These are phyloP conservation scores for Bretschneidera sinensis DNA, from an alignment of 345 rosid species.

Conservation along the genomic window DNA sequence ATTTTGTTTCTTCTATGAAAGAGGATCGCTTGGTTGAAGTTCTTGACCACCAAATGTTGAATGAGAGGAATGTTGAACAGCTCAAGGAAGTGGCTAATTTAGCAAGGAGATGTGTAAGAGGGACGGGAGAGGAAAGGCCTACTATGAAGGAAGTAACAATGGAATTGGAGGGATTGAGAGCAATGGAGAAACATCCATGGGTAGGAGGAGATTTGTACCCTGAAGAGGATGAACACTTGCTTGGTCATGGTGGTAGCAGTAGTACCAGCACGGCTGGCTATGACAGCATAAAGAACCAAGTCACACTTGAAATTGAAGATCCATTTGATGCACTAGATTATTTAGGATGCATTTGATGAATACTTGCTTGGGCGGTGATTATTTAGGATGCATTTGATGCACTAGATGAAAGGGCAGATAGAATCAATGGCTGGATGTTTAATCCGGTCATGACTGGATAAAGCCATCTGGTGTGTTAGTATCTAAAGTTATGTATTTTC, in stretches of 20 bases:
- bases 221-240: neutral
- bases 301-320: no score
- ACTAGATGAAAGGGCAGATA: no score
- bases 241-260: neutral
- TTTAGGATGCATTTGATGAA: no score
- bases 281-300: conserved; percentile 11
- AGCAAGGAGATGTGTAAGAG: conserved; percentile 30
- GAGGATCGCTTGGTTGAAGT: conserved; percentile 23
- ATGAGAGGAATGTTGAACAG: conserved; percentile 12
- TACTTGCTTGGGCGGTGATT: no score
- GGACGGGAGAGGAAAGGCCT: conserved; percentile 37
- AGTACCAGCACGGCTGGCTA: neutral
- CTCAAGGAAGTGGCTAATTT: conserved; percentile 28
- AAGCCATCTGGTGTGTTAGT: no score
- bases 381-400: no score
- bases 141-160: conserved; percentile 34
- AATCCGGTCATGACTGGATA: no score
- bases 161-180: conserved; percentile 25
- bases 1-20: conserved; percentile 25
- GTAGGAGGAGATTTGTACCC: neutral
- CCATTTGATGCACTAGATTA: no score
- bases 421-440: no score
- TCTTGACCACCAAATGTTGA: conserved; percentile 10
- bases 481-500: no score
- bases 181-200: neutral